A percentile compares a stretch with the other conserved stretches of the same genome.
phyloP scores from a whole-genome alignment of 2,329 filamentous ascomycete genomes.

The Colletotrichum nymphaeae region DNA sequence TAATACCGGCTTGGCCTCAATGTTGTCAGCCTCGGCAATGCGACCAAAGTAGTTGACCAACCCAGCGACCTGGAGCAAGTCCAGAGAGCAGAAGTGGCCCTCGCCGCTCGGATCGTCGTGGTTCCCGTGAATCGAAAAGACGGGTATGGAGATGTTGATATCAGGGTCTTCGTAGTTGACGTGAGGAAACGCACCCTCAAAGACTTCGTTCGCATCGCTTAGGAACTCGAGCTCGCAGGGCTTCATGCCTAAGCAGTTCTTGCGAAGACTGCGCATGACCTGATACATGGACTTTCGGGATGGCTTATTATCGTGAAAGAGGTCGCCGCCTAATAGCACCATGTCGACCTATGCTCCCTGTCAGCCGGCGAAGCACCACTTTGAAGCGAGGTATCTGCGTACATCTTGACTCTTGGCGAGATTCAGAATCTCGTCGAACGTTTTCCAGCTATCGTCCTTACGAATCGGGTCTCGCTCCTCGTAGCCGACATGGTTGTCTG shows the following conservation, averaged over 20 bases:
- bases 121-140: constrained; percentile 98
- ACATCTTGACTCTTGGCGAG: constrained; percentile 87
- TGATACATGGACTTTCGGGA: constrained; percentile 96
- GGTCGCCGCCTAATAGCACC: constrained; percentile 92
- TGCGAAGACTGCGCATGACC: constrained; percentile 92
- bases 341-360: constrained; percentile 77
- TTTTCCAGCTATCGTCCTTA: constrained; percentile 97
- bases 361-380: not conserved
- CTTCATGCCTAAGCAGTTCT: constrained; percentile 95
- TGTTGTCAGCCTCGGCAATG: constrained; percentile 91
- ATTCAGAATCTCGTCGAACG: constrained; percentile 95
- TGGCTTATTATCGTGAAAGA: constrained; percentile 98
- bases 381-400: constrained; percentile 34
- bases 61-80: constrained; percentile 90
- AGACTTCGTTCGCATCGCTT: constrained; percentile 91
- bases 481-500: constrained; percentile 98
- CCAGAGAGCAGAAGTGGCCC: constrained; percentile 89
- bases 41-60: constrained; percentile 96
- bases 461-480: constrained; percentile 92
- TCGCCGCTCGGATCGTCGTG: constrained; percentile 99
- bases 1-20: constrained; percentile 89
- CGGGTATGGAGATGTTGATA: constrained; percentile 96
- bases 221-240: constrained; percentile 95
- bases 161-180: constrained; percentile 98
- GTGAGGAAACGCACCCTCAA: constrained; percentile 89